phyloP scores from a whole-genome alignment of 2,329 filamentous ascomycete species.

The Cordyceps fumosorosea region DNA sequence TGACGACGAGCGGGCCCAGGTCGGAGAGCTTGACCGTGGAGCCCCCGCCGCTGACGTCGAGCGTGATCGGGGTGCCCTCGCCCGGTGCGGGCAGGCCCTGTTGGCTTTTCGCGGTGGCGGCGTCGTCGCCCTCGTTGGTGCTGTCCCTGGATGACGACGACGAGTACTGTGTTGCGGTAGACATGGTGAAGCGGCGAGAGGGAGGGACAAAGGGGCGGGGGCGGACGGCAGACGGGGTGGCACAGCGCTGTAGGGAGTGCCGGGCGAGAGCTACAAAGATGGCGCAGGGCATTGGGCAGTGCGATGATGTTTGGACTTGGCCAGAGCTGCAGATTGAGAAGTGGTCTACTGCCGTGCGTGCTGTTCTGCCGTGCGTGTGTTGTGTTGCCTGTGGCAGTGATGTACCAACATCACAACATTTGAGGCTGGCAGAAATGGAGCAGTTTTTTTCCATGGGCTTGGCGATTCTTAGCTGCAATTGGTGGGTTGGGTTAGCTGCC shows the following conservation, averaged over 20 bases:
- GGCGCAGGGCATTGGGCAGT: slow-evolving; percentile 4
- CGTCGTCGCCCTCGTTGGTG: neutral
- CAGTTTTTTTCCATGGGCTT: neutral
- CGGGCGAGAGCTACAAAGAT: neutral
- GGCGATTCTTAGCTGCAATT: slow-evolving; percentile 1
- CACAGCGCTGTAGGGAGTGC: neutral
- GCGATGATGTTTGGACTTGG: neutral
- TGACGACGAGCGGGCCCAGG: slow-evolving; percentile 68
- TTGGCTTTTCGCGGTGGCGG: neutral
- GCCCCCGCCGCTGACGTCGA: slow-evolving; percentile 27
- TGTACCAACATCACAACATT: neutral
- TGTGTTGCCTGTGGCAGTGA: neutral
- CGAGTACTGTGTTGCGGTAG: neutral
- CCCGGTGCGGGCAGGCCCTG: slow-evolving; percentile 23
- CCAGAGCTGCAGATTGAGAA: neutral
- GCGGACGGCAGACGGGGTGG: neutral
- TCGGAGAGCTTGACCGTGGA: slow-evolving; percentile 54
- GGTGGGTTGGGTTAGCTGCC: slow-evolving; percentile 5
- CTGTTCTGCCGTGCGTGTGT: neutral
- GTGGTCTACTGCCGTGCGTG: too few species aligned
- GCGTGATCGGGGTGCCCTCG: slow-evolving; percentile 18
- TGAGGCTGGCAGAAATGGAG: neutral
- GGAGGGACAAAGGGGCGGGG: neutral
- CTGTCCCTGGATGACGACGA: neutral
- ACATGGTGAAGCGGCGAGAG: slow-evolving; percentile 1